Conservation (phyloP, 2,329 filamentous ascomycete genomes). For the Niveomyces coronatus region DNA sequence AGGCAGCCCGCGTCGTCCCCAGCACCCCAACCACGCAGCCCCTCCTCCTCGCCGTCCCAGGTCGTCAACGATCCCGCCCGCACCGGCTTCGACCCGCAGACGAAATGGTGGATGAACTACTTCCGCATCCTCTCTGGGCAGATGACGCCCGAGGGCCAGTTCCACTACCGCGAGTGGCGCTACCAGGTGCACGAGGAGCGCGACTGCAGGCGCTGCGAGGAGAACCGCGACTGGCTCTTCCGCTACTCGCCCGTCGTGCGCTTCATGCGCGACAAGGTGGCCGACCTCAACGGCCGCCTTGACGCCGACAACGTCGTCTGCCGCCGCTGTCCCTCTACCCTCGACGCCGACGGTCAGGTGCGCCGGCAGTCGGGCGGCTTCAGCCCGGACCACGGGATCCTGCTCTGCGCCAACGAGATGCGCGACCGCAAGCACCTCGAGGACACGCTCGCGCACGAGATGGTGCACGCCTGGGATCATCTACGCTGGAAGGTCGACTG, state of each 20-base stretch:
- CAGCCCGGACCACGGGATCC: constrained; percentile 73
- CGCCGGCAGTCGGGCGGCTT: constrained; percentile 71
- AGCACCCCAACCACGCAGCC: not conserved
- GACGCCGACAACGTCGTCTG: constrained; percentile 70
- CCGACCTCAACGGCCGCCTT: constrained; percentile 66
- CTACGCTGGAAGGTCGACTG: constrained; percentile 85
- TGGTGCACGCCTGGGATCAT: constrained; percentile 96
- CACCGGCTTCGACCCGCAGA: constrained; percentile 53
- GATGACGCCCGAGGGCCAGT: constrained; percentile 57
- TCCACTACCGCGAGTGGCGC: constrained; percentile 67
- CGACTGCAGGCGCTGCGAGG: constrained; percentile 75
- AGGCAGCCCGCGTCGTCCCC: constrained; percentile 6
- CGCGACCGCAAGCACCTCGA: constrained; percentile 72
- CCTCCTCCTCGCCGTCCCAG: constrained; percentile 15
- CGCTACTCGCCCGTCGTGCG: constrained; percentile 75
- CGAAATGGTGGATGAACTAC: constrained; percentile 67
- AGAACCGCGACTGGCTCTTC: constrained; percentile 74
- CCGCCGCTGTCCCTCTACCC: constrained; percentile 57
- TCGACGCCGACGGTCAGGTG: constrained; percentile 47
- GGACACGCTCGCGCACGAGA: constrained; percentile 91
- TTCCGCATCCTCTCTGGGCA: constrained; percentile 71
- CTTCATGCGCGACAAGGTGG: constrained; percentile 76
- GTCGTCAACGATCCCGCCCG: constrained; percentile 48
- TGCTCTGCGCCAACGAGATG: constrained; percentile 89
- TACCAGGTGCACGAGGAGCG: constrained; percentile 65